Evolutionary conservation across 495 filamentous ascomycete species (phyloP).

Genomic region (Talaromyces ruber): DNA sequence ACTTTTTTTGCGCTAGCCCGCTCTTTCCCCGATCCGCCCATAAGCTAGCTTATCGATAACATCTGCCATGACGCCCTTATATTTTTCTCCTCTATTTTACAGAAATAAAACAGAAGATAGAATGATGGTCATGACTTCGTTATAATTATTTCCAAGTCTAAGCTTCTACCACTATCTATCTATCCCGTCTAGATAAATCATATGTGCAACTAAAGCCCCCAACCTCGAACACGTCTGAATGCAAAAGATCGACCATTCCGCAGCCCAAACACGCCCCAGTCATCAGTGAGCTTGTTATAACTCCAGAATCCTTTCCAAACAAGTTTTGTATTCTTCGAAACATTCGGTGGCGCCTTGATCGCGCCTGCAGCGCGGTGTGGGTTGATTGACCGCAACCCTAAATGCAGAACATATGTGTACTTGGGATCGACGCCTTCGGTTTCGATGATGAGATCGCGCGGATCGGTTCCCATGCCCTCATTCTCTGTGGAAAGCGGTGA

Average conservation of each 20-base stretch:
- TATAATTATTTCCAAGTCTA: neutral
- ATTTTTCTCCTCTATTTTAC: no score
- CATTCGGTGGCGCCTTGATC: slow-evolving; percentile 18
- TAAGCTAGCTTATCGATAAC: neutral
- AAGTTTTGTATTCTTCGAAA: slow-evolving; percentile 68
- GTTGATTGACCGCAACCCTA: slow-evolving; percentile 53
- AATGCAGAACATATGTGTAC: slow-evolving; percentile 74
- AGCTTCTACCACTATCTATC: neutral
- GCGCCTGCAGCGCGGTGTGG: slow-evolving; percentile 34
- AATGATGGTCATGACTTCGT: neutral
- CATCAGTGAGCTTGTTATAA: slow-evolving; percentile 81
- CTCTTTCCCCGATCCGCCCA: neutral
- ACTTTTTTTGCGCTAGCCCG: neutral
- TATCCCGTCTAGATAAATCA: neutral
- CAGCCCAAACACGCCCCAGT: slow-evolving; percentile 78
- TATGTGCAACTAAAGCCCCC: slow-evolving; percentile 17
- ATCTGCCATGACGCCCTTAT: neutral
- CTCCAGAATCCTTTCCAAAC: slow-evolving; percentile 87
- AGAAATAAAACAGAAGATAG: neutral
- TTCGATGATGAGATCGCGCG: slow-evolving; percentile 61
- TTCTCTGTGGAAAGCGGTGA: slow-evolving; percentile 1
- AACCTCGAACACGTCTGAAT: slow-evolving; percentile 68
- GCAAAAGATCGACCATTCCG: slow-evolving; percentile 81
- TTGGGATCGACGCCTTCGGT: slow-evolving; percentile 71
- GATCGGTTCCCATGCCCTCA: slow-evolving; percentile 36